Evolutionary conservation across 106 monocot genomes (phyloP), one percentile per base, ranked within the genome.

Genomic region (Dioscorea dumetorum): DNA sequence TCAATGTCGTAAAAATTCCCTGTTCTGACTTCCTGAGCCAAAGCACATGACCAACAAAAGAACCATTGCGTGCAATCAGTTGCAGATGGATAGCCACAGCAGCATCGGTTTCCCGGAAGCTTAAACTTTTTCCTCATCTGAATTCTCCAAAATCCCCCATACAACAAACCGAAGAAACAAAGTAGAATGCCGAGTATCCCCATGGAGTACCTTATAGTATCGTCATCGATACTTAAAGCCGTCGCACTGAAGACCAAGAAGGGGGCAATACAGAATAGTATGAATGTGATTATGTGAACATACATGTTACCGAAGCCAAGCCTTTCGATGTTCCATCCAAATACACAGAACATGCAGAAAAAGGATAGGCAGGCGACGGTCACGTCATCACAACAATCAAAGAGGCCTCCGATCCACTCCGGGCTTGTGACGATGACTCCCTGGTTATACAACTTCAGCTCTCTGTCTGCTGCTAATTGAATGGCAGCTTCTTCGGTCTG

Each of bases 1-100:
- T 73, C 80, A 10, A 83, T 58, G 17, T 83, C 80, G 20, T 83
- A 87, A 14, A 77, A 83, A 33, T 83, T 83, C 5, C 62, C 87
- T 5, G 87, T 87, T 35, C 87, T 34, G 12, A 87, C 83, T 61
- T 87, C 87, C 72, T 83, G 87, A 19, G 87, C 87, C 2, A 87
- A 22, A 21, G 79, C 68, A 33, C 86, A 87, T 10, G 79, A 20
- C 70, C 79, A 80, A 49, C 86, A 87, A 31, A 87, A 74, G 13
- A 78, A 52, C 86, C 87, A 87, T 31, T 70, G 70, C 9, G 71
- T 19, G 60, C 63, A 87, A 59, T 87, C 87, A 8, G 75, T 79
- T 15, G 78, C 56, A 3, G 67, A 19, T 0, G 74, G 33, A 24
- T 20, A 70, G n/a, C 71, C 80, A 51, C 73, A 75, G 19, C 80